A percentile compares a stretch with the other conserved stretches of the same genome.
Evolutionary conservation across 106 monocot genomes (phyloP).

Genomic region (Acorus gramineus): DNA sequence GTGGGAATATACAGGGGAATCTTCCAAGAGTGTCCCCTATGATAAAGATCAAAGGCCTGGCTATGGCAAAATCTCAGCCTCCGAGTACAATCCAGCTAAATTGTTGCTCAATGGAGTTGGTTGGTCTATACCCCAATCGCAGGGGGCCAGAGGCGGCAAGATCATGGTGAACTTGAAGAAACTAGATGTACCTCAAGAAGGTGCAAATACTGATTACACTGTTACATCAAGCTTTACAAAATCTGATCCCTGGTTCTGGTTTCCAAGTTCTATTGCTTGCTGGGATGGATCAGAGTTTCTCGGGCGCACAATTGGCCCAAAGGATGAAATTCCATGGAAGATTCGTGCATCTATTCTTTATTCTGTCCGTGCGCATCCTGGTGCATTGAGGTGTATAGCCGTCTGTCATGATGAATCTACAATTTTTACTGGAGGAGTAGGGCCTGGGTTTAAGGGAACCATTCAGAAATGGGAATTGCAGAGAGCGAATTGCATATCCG

Average conservation of each 20-base stretch:
- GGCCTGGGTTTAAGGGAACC: slow-evolving; percentile 91
- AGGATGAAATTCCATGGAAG: slow-evolving; percentile 78
- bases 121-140: slow-evolving; percentile 87
- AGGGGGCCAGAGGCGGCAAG: slow-evolving; percentile 34
- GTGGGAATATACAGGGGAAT: slow-evolving; percentile 54
- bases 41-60: slow-evolving; percentile 29
- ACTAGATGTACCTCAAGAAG: slow-evolving; percentile 27
- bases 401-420: slow-evolving; percentile 65
- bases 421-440: slow-evolving; percentile 86
- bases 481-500: slow-evolving; percentile 67
- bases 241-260: slow-evolving; percentile 89
- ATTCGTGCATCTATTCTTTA: slow-evolving; percentile 72
- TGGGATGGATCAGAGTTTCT: slow-evolving; percentile 56
- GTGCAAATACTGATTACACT: slow-evolving; percentile 9
- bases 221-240: slow-evolving; percentile 13
- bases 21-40: slow-evolving; percentile 21
- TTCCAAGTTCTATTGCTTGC: slow-evolving; percentile 42
- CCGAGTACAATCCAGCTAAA: slow-evolving; percentile 64
- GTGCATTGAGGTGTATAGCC: slow-evolving; percentile 63
- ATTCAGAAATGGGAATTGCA: slow-evolving; percentile 95
- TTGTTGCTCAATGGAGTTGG: slow-evolving; percentile 71
- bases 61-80: slow-evolving; percentile 22
- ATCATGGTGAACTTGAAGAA: slow-evolving; percentile 20
- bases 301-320: slow-evolving; percentile 37
- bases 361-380: slow-evolving; percentile 86